A percentile compares a stretch with the other conserved stretches of the same genome.
Evolutionary conservation across 2,329 filamentous ascomycete species (phyloP).

Genomic region (Fusarium aywerte): DNA sequence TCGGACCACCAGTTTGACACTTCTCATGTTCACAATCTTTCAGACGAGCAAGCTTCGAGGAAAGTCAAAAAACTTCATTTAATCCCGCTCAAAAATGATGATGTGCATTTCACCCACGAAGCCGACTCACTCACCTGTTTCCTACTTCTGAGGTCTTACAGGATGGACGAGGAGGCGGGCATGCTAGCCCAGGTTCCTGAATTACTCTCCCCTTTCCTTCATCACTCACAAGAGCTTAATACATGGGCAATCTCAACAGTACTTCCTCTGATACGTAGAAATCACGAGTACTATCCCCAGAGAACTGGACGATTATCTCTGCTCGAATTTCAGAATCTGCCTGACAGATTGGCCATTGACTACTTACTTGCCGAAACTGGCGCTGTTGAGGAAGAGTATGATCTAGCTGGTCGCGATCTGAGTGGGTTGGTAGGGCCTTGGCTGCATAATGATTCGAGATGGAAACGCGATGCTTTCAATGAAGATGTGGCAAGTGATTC

Average conservation of each 20-base stretch:
- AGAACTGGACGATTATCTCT: slow-evolving; percentile 63
- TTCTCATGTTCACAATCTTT: slow-evolving; percentile 66
- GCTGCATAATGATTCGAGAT: slow-evolving; percentile 73
- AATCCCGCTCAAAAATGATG: slow-evolving; percentile 64
- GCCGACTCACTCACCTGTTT: slow-evolving; percentile 71
- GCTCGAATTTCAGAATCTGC: slow-evolving; percentile 70
- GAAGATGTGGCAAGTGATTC: slow-evolving; percentile 38
- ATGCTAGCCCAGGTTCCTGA: slow-evolving; percentile 73
- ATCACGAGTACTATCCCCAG: slow-evolving; percentile 74
- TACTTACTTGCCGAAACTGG: slow-evolving; percentile 70
- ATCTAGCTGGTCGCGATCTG: slow-evolving; percentile 70
- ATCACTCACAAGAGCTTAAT: slow-evolving; percentile 68
- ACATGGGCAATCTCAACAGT: slow-evolving; percentile 76
- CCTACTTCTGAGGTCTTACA: slow-evolving; percentile 73
- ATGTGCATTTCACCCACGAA: slow-evolving; percentile 59
- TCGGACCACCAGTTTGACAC: slow-evolving; percentile 62
- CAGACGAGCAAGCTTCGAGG: slow-evolving; percentile 71
- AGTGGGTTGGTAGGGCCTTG: slow-evolving; percentile 77
- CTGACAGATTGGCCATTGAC: slow-evolving; percentile 68
- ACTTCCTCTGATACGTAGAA: slow-evolving; percentile 74
- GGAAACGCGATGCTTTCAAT: slow-evolving; percentile 51
- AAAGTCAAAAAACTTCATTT: slow-evolving; percentile 72
- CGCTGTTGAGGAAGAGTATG: slow-evolving; percentile 51
- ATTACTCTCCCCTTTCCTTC: slow-evolving; percentile 75
- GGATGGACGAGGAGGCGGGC: slow-evolving; percentile 78